Evolutionary conservation across 225 moss, liverwort and hornwort species (phyloP).

Genomic region (Straminergon stramineum): DNA sequence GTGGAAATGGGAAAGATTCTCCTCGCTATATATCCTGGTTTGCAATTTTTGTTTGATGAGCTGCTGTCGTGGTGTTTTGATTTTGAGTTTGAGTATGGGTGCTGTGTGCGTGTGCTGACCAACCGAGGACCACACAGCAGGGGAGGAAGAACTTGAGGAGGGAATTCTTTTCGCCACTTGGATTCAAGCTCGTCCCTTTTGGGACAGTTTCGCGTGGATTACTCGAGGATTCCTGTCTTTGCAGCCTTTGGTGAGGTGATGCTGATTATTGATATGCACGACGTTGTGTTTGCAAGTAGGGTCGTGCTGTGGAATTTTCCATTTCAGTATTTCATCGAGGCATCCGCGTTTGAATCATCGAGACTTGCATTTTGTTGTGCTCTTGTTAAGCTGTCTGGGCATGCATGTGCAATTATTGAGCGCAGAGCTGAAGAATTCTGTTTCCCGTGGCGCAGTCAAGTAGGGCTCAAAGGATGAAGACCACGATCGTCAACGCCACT

Average conservation of each 20-base stretch:
- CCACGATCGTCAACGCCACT: background rate
- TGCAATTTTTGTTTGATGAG: background rate
- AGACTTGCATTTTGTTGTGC: background rate
- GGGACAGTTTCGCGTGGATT: too few species aligned
- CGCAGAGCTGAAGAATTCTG: background rate
- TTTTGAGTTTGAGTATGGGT: background rate
- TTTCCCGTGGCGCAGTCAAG: background rate
- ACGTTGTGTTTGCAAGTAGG: too few species aligned
- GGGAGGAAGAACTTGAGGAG: too few species aligned
- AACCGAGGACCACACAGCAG: background rate
- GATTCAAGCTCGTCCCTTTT: too few species aligned
- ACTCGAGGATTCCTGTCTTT: too few species aligned
- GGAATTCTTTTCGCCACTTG: too few species aligned
- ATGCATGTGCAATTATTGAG: background rate
- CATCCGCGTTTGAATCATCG: background rate
- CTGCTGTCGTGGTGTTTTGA: background rate
- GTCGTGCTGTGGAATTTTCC: background rate
- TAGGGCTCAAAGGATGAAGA: accelerated
- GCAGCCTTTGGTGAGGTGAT: too few species aligned
- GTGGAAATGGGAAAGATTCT: background rate
- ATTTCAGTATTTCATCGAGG: background rate
- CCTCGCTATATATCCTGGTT: background rate
- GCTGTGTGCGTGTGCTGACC: background rate
- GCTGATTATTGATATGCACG: too few species aligned
- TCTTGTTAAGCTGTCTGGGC: background rate